phyloP scores from a whole-genome alignment of 352 stramenopile genomes.

The Phytopythium aichiense region DNA sequence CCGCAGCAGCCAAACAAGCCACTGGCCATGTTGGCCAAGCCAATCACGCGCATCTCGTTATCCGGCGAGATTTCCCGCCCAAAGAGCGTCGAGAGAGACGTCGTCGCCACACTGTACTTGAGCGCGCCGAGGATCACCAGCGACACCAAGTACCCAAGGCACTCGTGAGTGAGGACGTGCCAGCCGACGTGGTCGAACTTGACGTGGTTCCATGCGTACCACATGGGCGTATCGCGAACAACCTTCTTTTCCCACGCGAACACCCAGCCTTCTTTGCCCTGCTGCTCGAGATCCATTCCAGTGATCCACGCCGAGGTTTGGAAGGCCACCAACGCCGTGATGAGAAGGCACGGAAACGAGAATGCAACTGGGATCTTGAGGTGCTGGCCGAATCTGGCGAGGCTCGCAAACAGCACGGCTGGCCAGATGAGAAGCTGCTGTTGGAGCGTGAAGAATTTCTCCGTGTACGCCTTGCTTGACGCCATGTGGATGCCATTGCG shows the following conservation, averaged over 20 bases:
- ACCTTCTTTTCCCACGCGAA: conserved; percentile 66
- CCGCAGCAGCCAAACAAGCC: conserved; percentile 65
- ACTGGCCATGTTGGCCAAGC: conserved; percentile 63
- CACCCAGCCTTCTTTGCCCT: conserved; percentile 39
- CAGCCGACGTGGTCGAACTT: conserved; percentile 58
- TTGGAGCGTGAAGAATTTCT: conserved; percentile 50
- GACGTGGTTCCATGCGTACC: conserved; percentile 72
- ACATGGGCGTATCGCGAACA: conserved; percentile 67
- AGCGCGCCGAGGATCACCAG: conserved; percentile 70
- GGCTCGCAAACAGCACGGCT: conserved; percentile 47
- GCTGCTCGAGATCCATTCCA: conserved; percentile 30
- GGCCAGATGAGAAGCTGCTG: conserved; percentile 55
- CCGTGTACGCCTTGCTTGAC: conserved; percentile 44
- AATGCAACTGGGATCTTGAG: conserved; percentile 61
- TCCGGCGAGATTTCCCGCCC: conserved; percentile 73
- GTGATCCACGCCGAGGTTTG: conserved; percentile 33
- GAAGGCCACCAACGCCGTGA: conserved; percentile 56
- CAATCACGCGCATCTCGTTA: conserved; percentile 79
- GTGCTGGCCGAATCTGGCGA: conserved; percentile 57
- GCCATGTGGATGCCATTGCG: conserved; percentile 82
- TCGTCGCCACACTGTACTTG: conserved; percentile 80
- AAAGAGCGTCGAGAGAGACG: conserved; percentile 78
- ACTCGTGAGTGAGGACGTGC: conserved; percentile 51
- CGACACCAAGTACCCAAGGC: conserved; percentile 58
- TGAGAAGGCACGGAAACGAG: conserved; percentile 65